Evolutionary conservation across 192 early-diverging fungal species (phyloP).

Genomic region (Coemansia aciculifera): DNA sequence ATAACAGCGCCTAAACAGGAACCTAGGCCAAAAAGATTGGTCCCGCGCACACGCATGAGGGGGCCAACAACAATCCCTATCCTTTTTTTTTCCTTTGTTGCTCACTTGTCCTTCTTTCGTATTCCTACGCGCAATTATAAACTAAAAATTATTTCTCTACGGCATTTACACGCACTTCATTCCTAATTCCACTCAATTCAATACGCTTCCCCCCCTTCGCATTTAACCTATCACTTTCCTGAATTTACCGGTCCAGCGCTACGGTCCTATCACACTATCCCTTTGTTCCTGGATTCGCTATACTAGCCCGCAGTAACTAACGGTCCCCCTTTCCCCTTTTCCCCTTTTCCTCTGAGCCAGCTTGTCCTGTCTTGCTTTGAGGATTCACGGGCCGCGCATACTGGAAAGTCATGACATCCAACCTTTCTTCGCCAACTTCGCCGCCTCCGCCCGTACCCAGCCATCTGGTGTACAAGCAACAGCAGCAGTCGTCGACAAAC

Average conservation of each 20-base stretch:
- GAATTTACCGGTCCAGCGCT: conserved; percentile 1
- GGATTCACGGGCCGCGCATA: not conserved
- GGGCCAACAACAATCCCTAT: conserved; percentile 1
- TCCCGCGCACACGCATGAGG: not conserved
- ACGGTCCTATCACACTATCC: not conserved
- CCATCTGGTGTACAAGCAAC: conserved; percentile 1
- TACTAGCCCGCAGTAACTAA: not conserved
- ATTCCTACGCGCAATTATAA: not conserved
- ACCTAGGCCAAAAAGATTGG: not conserved
- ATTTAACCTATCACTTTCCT: not conserved
- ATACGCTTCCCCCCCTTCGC: not conserved
- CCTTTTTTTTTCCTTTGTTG: not conserved
- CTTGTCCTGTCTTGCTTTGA: not conserved
- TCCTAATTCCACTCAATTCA: not conserved
- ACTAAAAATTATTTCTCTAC: not conserved
- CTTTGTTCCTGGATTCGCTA: not conserved
- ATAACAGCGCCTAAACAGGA: conserved; percentile 7
- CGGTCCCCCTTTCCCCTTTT: not conserved
- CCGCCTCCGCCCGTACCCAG: conserved; percentile 23
- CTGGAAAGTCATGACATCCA: not conserved
- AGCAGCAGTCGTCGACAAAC: conserved; percentile 1
- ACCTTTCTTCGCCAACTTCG: conserved; percentile 12
- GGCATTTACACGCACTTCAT: conserved; percentile 8
- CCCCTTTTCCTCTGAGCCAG: not conserved
- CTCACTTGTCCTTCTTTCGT: not conserved